Base-by-base conservation (phyloP, 2,329 filamentous ascomycete genomes). In the Fusarium stilboides region DNA sequence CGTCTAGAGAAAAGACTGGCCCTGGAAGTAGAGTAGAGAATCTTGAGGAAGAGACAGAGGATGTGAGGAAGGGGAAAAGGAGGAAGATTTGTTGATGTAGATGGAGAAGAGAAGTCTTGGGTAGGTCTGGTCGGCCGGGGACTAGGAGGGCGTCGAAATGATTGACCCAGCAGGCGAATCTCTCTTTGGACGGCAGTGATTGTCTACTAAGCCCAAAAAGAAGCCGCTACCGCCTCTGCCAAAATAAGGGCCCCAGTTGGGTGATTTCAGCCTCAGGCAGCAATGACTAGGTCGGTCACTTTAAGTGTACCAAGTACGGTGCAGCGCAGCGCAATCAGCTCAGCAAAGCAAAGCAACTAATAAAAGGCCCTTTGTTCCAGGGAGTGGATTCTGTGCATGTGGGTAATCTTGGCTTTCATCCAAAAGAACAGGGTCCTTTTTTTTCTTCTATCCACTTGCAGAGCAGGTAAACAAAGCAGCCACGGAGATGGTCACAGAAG, bases 251-350 rank as follows among this genome's bases (percentile, higher is more conserved):
- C 57, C 56, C 55, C 46, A 24, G 51, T 62, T 42, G 56, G 19
- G 46, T 67, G 57, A 67, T 75, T 72, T 69, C 61, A 62, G 66
- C 73, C 73, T 75, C 68, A 75, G 73, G 73, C 73, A 75, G 17
- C 56, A 62, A 62, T 37, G 31, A 8, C n/a, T 20, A 47, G 13
- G 22, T n/a, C n/a, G 20, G n/a, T 36, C 17, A 13, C 55, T 20
- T 39, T 55, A 55, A 33, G 14, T 39, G 43, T 22, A 43, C 19
- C 4, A 31, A 31, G 28, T 31, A 33, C 26, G 4, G 44, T 54
- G 56, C 44, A 63, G 46, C 28, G 28, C 28, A 31, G 28, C 28
- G 28, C 28, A 64, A 57, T 59, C 46, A 33, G 44, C 34, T 59
- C 40, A 47, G 33, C 14, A 54, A 37, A 47, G 22, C 37, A 37